phyloP scores from a whole-genome alignment of 805 yeast genomes.

The Kazachstania martiniae region DNA sequence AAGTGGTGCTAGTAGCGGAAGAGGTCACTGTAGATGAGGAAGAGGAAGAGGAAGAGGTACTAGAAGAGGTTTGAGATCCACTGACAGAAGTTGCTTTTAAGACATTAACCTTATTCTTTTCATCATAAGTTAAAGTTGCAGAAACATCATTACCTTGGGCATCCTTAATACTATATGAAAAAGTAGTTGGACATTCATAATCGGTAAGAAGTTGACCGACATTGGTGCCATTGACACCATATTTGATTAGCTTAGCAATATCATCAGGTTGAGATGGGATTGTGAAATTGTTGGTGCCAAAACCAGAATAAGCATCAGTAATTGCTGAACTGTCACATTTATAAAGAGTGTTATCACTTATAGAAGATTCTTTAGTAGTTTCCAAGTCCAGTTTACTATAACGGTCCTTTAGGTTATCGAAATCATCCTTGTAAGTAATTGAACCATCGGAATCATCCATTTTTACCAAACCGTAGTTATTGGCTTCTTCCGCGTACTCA shows the following conservation, averaged over 20 bases:
- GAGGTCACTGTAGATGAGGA: slow-evolving; percentile 3
- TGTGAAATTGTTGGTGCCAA: slow-evolving; percentile 35
- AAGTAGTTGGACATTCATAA: slow-evolving; percentile 28
- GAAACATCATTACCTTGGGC: slow-evolving; percentile 26
- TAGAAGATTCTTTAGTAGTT: slow-evolving; percentile 28
- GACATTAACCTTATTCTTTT: slow-evolving; percentile 30
- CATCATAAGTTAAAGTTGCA: slow-evolving; percentile 31
- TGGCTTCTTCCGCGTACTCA: slow-evolving; percentile 71
- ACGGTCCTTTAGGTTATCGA: slow-evolving; percentile 37
- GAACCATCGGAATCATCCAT: slow-evolving; percentile 35
- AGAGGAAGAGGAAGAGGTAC: slow-evolving; percentile 12
- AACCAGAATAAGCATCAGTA: slow-evolving; percentile 28
- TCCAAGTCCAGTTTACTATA: slow-evolving; percentile 30
- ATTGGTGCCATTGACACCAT: slow-evolving; percentile 38
- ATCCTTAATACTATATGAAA: slow-evolving; percentile 33
- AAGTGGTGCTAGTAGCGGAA: slow-evolving; percentile 10
- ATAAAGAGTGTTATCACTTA: slow-evolving; percentile 23
- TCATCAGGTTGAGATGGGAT: slow-evolving; percentile 40
- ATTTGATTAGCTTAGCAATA: slow-evolving; percentile 32
- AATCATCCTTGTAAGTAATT: slow-evolving; percentile 38
- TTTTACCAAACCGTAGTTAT: slow-evolving; percentile 67
- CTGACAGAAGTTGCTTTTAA: slow-evolving; percentile 16
- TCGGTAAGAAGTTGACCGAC: slow-evolving; percentile 35
- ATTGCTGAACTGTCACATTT: slow-evolving; percentile 34
- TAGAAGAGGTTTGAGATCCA: slow-evolving; percentile 8